These are phyloP conservation scores for Drechslera avenae DNA, from an alignment of 2,329 filamentous ascomycete genomes.

Conservation along the genomic window DNA sequence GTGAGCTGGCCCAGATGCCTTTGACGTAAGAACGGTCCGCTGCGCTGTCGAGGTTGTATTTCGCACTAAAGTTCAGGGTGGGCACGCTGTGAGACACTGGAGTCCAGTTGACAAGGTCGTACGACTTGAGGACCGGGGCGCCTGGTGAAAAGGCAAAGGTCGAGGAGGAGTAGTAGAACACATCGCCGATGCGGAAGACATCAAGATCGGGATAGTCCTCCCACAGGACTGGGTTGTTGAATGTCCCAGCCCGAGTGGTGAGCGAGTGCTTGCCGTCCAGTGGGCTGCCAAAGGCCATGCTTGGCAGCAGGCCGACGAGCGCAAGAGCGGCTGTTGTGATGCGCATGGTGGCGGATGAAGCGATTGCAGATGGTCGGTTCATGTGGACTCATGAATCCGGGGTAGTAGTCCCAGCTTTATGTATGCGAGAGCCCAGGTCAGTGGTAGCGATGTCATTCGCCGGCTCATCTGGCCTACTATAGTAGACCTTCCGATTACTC, in stretches of 20 bases:
- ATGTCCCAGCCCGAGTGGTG: conserved; percentile 29
- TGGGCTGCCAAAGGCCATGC: conserved; percentile 1
- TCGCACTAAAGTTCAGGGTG: conserved; percentile 45
- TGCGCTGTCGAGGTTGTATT: conserved; percentile 55
- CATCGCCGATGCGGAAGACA: conserved; percentile 57
- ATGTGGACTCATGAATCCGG: neutral
- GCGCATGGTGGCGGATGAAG: conserved; percentile 7
- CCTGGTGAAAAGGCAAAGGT: conserved; percentile 63
- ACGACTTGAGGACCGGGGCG: conserved; percentile 61
- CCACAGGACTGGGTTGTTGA: conserved; percentile 61
- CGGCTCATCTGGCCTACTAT: neutral
- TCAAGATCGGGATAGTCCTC: conserved; percentile 62
- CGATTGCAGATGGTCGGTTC: neutral
- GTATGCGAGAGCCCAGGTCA: neutral
- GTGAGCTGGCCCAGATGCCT: conserved; percentile 62
- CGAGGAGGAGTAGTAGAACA: conserved; percentile 62
- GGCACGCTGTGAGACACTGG: conserved; percentile 49
- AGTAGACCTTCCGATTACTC: neutral
- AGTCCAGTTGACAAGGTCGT: conserved; percentile 60
- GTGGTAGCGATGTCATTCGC: neutral
- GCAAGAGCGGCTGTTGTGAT: neutral
- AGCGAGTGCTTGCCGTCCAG: neutral
- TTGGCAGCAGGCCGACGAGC: neutral
- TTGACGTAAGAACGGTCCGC: conserved; percentile 55
- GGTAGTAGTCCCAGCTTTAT: neutral